These are phyloP conservation scores for Picea sitchensis DNA, from an alignment of 75 land plant species.

Conservation along the genomic window DNA sequence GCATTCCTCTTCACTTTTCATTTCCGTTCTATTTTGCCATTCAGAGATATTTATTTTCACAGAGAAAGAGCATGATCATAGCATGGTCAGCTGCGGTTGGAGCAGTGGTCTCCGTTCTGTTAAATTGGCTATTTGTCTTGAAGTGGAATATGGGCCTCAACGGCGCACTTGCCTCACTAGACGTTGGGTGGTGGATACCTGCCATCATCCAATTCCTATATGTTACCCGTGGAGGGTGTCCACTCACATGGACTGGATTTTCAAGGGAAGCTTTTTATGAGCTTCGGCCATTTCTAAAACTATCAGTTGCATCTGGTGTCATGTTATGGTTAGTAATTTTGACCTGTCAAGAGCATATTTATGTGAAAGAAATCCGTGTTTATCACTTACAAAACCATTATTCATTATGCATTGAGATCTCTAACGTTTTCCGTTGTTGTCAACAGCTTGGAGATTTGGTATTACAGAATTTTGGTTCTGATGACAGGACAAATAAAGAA, in stretches of 20 bases:
- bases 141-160: background rate
- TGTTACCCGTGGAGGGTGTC: background rate
- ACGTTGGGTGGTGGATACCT: conserved; percentile 26
- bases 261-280: conserved; percentile 1
- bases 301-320: conserved; percentile 32
- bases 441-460: too few relatives aligned
- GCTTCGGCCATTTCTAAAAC: conserved; percentile 20
- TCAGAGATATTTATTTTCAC: background rate
- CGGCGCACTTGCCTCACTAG: conserved; percentile 30
- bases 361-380: too few relatives aligned
- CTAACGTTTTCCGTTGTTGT: too few relatives aligned
- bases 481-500: too few relatives aligned
- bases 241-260: too few relatives aligned
- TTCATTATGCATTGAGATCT: too few relatives aligned
- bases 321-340: conserved; percentile 26
- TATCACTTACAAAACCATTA: too few relatives aligned
- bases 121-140: too few relatives aligned
- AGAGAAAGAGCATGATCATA: conserved; percentile 22
- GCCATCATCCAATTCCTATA: conserved; percentile 7
- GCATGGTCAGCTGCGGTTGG: conserved; percentile 18
- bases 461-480: too few relatives aligned
- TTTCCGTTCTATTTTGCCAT: background rate
- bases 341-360: too few relatives aligned
- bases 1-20: background rate
- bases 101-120: too few relatives aligned